Conservation (phyloP, 805 yeast species). For the Cephaloascus albidus region DNA sequence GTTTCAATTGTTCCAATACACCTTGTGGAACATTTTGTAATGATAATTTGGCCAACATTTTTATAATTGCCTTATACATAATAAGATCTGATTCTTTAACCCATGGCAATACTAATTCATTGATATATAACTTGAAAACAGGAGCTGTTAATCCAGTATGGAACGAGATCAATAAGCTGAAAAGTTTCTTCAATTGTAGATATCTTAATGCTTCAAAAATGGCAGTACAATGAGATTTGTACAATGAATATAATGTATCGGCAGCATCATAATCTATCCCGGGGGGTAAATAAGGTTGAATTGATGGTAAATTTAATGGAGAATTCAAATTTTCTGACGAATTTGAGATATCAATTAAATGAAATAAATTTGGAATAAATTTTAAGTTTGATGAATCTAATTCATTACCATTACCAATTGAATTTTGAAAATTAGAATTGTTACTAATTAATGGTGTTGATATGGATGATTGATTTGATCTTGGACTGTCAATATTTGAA, state of each 20-base stretch:
- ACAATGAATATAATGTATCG: slow-evolving; percentile 51
- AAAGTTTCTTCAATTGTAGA: slow-evolving; percentile 56
- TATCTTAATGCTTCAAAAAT: slow-evolving; percentile 58
- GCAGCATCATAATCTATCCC: slow-evolving; percentile 47
- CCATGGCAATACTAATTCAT: slow-evolving; percentile 48
- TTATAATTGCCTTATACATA: slow-evolving; percentile 46
- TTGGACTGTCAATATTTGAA: slow-evolving; percentile 5
- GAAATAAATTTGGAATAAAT: slow-evolving; percentile 20
- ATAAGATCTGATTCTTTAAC: slow-evolving; percentile 55
- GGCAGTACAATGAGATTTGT: slow-evolving; percentile 54
- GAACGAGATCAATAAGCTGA: slow-evolving; percentile 43
- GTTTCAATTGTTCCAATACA: slow-evolving; percentile 44
- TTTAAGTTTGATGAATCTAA: slow-evolving; percentile 8
- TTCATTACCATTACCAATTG: slow-evolving; percentile 18
- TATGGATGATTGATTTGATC: not conserved
- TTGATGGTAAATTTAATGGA: slow-evolving; percentile 18
- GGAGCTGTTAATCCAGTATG: slow-evolving; percentile 50
- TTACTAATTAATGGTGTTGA: slow-evolving; percentile 5
- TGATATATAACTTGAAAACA: slow-evolving; percentile 46
- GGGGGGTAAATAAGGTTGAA: slow-evolving; percentile 32
- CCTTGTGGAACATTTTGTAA: slow-evolving; percentile 48
- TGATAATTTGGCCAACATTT: slow-evolving; percentile 53
- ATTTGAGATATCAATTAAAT: slow-evolving; percentile 9
- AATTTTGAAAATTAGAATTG: slow-evolving; percentile 75
- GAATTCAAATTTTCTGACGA: slow-evolving; percentile 7